Base-by-base conservation (phyloP, 2,329 filamentous ascomycete species). In the Aureobasidium namibiae region DNA sequence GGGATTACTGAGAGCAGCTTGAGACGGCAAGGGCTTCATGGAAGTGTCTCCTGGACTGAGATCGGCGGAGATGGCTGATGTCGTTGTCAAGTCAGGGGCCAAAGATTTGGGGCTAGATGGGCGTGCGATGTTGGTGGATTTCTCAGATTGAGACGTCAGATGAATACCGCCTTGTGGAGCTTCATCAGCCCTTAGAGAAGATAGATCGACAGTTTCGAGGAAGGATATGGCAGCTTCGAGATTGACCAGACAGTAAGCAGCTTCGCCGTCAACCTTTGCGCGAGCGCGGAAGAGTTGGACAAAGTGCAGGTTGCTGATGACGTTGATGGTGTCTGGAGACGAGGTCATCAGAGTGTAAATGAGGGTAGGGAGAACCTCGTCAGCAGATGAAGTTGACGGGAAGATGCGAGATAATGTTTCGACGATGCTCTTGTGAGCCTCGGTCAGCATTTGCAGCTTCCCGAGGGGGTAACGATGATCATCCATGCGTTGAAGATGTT, bases 301-400 rank as follows among this genome's bases (percentile, higher is more conserved):
- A 70, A 97, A 99, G 66, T 88, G 85, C n/a, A 95, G 78, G 70
- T 99, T 95, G 76, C 92, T 97, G 68, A 96, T 90, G 59, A 92
- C 87, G 71, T 92, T 89, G 49, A 97, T 86, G 34, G 86, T 83
- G 72, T 94, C 89, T 0, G 92, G 88, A 0, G 90, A 87, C 45
- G 92, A 87, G 2, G 91, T 96, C 69, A 99, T 95, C 61, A 99
- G 82, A 0, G 91, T 90, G 75, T 95, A 99, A 62, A 99, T 99
- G 63, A 99, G 81, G 72, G 95, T 96, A 0, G 94, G 94, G 71
- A 99, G 85, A 58, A 99, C 95, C 74, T 97, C 94, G 69, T 99
- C 94, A 2, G 94, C 94, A 1, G 94, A 97, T 0, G 94, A 96
- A 0, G 83, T 82, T 0, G 92, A 82, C 9, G 84, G 82, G 58